Percentiles rank a stretch among this genome's conserved stretches.
These are phyloP conservation scores for Trichodelitschia bisporula DNA, from an alignment of 495 filamentous ascomycete genomes.

Conservation along the genomic window DNA sequence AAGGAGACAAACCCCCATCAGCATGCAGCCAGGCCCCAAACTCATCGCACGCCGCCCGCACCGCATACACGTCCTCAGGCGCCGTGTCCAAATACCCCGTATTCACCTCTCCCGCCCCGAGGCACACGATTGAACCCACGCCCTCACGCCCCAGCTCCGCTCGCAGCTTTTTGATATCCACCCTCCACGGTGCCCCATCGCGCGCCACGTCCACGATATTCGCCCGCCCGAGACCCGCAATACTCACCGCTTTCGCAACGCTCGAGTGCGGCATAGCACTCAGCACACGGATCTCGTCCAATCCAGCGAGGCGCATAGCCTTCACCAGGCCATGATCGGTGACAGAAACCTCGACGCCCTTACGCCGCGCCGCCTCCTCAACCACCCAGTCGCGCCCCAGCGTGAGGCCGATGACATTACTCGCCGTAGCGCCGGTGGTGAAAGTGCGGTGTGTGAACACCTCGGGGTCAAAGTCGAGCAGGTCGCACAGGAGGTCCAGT, in stretches of 20 bases:
- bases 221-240: conserved; percentile 54
- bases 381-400: conserved; percentile 8
- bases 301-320: conserved; percentile 33
- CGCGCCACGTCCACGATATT: conserved; percentile 34
- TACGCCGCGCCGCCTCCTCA: conserved; percentile 9
- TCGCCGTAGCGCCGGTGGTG: conserved; percentile 72
- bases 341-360: conserved; percentile 20
- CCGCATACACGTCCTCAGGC: conserved; percentile 28
- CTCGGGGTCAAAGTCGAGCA: conserved; percentile 31
- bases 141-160: conserved; percentile 24
- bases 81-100: conserved; percentile 54
- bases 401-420: conserved; percentile 49
- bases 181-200: conserved; percentile 30
- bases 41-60: conserved; percentile 45
- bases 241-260: conserved; percentile 53
- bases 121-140: conserved; percentile 44
- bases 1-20: conserved; percentile 49
- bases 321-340: conserved; percentile 44
- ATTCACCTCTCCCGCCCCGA: conserved; percentile 78
- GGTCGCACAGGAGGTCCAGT: conserved; percentile 37
- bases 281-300: conserved; percentile 48
- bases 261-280: conserved; percentile 68
- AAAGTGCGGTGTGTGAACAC: conserved; percentile 41
- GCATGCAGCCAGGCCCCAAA: conserved; percentile 76
- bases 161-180: conserved; percentile 38